Percentiles rank a stretch among this genome's conserved stretches.
Conservation (phyloP, 129 eudicot species). For the Calendula officinalis region DNA sequence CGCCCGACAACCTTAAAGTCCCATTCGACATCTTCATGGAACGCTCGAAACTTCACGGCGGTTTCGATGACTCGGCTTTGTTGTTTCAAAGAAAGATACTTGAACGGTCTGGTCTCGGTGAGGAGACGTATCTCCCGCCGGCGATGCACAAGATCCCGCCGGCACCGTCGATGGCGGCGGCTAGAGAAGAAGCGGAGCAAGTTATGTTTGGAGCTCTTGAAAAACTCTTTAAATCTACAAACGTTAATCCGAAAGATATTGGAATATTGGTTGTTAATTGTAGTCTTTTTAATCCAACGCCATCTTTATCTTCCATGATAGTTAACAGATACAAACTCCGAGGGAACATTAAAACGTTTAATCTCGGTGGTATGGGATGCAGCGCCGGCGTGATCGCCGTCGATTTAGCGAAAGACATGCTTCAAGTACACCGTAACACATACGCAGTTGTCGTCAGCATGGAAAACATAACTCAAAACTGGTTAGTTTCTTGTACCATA, state of each 20-base stretch:
- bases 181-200: slow-evolving; percentile 50
- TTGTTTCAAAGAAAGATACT: slow-evolving; percentile 63
- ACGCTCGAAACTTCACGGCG: slow-evolving; percentile 47
- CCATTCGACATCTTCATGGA: slow-evolving; percentile 40
- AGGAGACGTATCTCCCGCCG: slow-evolving; percentile 54
- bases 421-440: slow-evolving; percentile 52
- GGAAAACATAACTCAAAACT: slow-evolving; percentile 62
- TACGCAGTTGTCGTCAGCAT: slow-evolving; percentile 61
- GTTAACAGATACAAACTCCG: slow-evolving; percentile 51
- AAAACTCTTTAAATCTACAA: slow-evolving; percentile 39
- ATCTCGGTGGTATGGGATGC: slow-evolving; percentile 74
- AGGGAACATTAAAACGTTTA: slow-evolving; percentile 45
- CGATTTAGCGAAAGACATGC: slow-evolving; percentile 57
- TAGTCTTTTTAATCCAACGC: slow-evolving; percentile 66
- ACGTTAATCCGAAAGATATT: slow-evolving; percentile 47
- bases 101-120: slow-evolving; percentile 70
- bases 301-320: slow-evolving; percentile 57
- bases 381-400: slow-evolving; percentile 67
- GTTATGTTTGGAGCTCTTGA: slow-evolving; percentile 64
- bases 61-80: slow-evolving; percentile 48
- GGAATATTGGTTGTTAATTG: slow-evolving; percentile 64
- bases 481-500: slow-evolving; percentile 14
- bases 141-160: slow-evolving; percentile 55
- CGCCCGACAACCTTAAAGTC: slow-evolving; percentile 38
- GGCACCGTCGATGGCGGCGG: slow-evolving; percentile 51